Evolutionary conservation across 2,329 filamentous ascomycete species (phyloP).

Genomic region (Fonsecaea pedrosoi): DNA sequence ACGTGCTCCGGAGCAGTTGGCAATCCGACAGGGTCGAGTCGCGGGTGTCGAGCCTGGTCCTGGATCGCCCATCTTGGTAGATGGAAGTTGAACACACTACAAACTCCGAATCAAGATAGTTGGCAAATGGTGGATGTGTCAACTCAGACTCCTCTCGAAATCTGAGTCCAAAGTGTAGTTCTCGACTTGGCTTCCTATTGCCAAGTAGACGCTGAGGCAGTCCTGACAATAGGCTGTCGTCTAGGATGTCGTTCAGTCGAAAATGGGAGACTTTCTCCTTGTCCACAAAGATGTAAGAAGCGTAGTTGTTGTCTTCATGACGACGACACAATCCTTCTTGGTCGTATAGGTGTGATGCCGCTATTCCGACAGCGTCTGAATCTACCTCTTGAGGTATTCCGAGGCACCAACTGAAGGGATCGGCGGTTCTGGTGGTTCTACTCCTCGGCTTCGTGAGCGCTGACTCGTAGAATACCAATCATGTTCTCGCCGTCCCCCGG

Average conservation of each 20-base stretch:
- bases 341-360: background rate
- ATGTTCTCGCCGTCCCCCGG: background rate
- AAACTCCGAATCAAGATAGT: background rate
- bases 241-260: background rate
- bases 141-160: background rate
- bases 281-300: background rate
- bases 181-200: background rate
- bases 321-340: background rate
- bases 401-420: background rate
- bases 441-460: background rate
- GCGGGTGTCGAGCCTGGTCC: constrained; percentile 15
- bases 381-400: constrained; percentile 1
- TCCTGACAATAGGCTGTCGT: background rate
- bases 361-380: background rate
- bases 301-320: background rate
- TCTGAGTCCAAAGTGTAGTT: background rate
- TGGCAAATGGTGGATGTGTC: background rate
- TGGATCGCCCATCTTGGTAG: constrained; percentile 33
- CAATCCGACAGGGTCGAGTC: constrained; percentile 43
- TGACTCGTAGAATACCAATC: constrained; percentile 7
- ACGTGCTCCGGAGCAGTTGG: constrained; percentile 47
- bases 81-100: background rate
- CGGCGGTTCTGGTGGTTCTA: background rate
- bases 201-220: background rate
- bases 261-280: background rate